A percentile compares a stretch with the other conserved stretches of the same genome.
These are phyloP conservation scores for Xanthoparmelia taractica DNA, from an alignment of 495 filamentous ascomycete genomes.

Conservation along the genomic window DNA sequence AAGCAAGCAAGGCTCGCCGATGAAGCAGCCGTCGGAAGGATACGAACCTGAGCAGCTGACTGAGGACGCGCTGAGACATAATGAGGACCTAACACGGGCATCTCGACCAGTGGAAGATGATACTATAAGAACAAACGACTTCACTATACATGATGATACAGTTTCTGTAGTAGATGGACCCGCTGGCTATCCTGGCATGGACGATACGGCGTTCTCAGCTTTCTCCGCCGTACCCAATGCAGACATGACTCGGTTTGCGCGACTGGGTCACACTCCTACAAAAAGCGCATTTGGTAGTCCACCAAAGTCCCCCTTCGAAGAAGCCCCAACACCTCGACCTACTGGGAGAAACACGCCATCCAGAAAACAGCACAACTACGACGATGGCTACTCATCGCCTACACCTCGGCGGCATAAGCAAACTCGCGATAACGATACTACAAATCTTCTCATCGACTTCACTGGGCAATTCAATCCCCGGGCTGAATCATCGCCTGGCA, in stretches of 20 bases:
- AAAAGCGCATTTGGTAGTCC: conserved; percentile 38
- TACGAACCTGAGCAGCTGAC: conserved; percentile 16
- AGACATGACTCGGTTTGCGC: conserved; percentile 79
- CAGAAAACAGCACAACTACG: conserved; percentile 7
- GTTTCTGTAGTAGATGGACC: conserved; percentile 14
- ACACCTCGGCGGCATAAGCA: conserved; percentile 45
- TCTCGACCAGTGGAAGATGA: conserved; percentile 26
- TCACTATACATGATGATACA: conserved; percentile 21
- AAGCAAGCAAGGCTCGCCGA: conserved; percentile 18
- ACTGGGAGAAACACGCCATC: conserved; percentile 26
- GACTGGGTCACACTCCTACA: conserved; percentile 52
- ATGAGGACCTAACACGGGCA: conserved; percentile 31
- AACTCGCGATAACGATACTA: conserved; percentile 46
- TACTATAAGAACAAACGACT: conserved; percentile 27
- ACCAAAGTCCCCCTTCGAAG: conserved; percentile 26
- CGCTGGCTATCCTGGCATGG: conserved; percentile 36
- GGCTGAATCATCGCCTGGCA: conserved; percentile 32
- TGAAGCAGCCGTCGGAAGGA: conserved; percentile 8
- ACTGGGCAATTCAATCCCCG: conserved; percentile 64
- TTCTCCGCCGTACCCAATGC: conserved; percentile 73
- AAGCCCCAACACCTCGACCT: conserved; percentile 35
- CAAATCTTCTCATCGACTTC: conserved; percentile 79
- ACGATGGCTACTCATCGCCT: conserved; percentile 43
- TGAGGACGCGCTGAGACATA: conserved; percentile 30
- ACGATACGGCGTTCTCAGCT: conserved; percentile 77